phyloP scores from a whole-genome alignment of 2,329 filamentous ascomycete species.

The Fusarium lateritium region DNA sequence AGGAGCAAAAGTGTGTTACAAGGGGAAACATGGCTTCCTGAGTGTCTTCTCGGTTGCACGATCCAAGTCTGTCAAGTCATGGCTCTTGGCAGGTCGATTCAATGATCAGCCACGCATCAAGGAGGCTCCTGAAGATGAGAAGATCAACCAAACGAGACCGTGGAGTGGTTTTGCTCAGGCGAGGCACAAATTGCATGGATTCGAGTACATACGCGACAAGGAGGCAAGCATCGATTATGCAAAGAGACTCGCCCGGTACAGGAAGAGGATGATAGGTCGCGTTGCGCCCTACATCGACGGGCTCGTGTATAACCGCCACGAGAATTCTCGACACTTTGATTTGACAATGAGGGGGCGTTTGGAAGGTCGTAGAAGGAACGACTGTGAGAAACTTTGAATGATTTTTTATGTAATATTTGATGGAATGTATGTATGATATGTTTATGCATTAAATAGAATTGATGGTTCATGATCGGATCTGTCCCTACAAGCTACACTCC shows the following conservation, averaged over 20 bases:
- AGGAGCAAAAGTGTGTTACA: background rate
- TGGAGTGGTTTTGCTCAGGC: background rate
- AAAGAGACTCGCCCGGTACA: background rate
- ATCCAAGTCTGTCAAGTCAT: accelerated
- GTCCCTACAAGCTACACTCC: no score
- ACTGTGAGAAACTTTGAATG: no score
- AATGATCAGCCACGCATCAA: background rate
- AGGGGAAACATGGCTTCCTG: accelerated
- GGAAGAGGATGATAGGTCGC: background rate
- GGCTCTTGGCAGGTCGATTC: background rate
- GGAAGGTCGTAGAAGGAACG: background rate
- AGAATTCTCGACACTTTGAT: no score
- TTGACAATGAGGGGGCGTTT: no score
- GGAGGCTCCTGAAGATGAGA: background rate
- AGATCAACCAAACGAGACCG: background rate
- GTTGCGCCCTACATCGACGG: background rate
- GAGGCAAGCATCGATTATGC: background rate
- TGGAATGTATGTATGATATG: no score
- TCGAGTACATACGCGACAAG: background rate
- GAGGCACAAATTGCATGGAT: background rate
- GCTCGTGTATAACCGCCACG: background rate
- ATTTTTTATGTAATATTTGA: no score
- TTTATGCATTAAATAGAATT: no score
- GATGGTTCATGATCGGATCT: no score
- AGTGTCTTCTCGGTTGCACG: background rate